These are phyloP conservation scores for Lolium perenne DNA, from an alignment of 176 grass and related monocot genomes.

Conservation along the genomic window DNA sequence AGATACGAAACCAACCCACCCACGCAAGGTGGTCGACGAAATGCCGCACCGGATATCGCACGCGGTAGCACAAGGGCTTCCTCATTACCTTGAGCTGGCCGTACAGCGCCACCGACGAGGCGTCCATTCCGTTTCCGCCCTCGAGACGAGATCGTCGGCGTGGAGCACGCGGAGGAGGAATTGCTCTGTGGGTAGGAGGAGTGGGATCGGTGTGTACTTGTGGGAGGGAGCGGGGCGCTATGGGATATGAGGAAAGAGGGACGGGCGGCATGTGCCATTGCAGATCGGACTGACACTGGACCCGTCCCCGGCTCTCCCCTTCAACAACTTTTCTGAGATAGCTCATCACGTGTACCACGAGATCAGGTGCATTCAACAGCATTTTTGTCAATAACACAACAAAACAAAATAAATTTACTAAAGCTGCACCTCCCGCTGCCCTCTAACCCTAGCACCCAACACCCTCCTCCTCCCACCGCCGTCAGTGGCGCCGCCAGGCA, in stretches of 20 bases:
- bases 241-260: neutral
- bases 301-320: no score
- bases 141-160: neutral
- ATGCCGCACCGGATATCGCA: slow-evolving; percentile 14
- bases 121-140: slow-evolving; percentile 42
- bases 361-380: no score
- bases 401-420: no score
- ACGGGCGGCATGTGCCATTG: neutral
- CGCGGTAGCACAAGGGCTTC: neutral
- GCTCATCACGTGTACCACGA: no score
- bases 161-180: neutral
- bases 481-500: no score
- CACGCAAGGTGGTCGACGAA: slow-evolving; percentile 43
- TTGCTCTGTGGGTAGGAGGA: neutral
- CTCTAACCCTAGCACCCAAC: no score
- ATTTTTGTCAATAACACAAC: no score
- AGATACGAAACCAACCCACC: neutral
- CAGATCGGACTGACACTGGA: neutral
- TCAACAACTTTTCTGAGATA: no score
- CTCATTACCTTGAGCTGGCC: slow-evolving; percentile 73
- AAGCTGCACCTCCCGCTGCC: no score
- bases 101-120: slow-evolving; percentile 64
- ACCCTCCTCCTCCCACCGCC: no score
- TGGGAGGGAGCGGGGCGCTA: neutral
- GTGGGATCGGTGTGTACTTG: neutral